Evolutionary conservation across 139 green algal species (phyloP).

Genomic region (Haematococcus sp.): DNA sequence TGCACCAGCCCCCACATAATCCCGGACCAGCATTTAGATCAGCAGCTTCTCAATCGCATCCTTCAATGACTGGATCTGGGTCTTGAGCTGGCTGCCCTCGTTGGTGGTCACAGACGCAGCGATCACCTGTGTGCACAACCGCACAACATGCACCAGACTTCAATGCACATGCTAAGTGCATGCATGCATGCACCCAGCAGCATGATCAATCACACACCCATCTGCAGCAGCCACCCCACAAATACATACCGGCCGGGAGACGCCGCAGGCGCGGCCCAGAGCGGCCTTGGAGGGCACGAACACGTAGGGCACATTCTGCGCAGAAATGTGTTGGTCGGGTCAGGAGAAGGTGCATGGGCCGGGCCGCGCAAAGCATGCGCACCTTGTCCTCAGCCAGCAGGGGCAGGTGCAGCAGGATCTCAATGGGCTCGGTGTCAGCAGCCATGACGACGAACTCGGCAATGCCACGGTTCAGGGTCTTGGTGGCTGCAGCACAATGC

Average conservation of each 20-base stretch:
- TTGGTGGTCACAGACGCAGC: conserved; percentile 93
- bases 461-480: conserved; percentile 95
- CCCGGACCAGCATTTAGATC: too few relatives aligned
- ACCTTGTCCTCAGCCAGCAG: conserved; percentile 98
- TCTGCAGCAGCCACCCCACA: neutral
- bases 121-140: conserved; percentile 71
- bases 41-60: conserved; percentile 95
- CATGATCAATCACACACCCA: neutral
- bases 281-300: conserved; percentile 98
- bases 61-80: conserved; percentile 94
- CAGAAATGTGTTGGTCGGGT: neutral
- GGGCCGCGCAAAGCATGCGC: neutral
- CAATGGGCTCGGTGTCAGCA: conserved; percentile 96
- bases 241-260: conserved; percentile 75
- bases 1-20: too few relatives aligned
- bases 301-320: conserved; percentile 97
- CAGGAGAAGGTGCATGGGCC: neutral
- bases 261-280: conserved; percentile 94
- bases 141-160: neutral
- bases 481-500: conserved; percentile 69
- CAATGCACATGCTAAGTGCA: neutral
- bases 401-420: conserved; percentile 99
- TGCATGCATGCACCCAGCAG: neutral
- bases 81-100: conserved; percentile 96
- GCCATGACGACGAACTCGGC: conserved; percentile 98